phyloP scores from a whole-genome alignment of 352 stramenopile genomes.

The Aphanomyces invadans region DNA sequence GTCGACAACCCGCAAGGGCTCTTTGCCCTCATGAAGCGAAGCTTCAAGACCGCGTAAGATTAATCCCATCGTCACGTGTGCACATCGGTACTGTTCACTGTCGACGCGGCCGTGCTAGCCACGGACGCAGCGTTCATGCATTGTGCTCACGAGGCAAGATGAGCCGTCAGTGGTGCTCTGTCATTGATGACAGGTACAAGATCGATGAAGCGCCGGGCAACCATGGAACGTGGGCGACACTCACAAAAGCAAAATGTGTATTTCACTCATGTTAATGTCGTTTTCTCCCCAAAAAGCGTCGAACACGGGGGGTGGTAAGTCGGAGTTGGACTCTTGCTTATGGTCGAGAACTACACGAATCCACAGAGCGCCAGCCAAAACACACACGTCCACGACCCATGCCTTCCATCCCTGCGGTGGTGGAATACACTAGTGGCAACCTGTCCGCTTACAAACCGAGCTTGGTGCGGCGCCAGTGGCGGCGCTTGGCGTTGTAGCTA shows the following conservation, averaged over 20 bases:
- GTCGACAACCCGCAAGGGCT: conserved; percentile 72
- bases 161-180: too few species aligned
- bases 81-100: not conserved
- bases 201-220: too few species aligned
- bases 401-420: conserved; percentile 1
- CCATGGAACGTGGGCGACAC: too few species aligned
- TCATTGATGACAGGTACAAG: too few species aligned
- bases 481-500: conserved; percentile 99
- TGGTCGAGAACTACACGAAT: not conserved
- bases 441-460: conserved; percentile 95
- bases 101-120: not conserved
- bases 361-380: not conserved
- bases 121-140: too few species aligned
- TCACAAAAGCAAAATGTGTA: conserved; percentile 25
- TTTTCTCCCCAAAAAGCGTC: conserved; percentile 26
- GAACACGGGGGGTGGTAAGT: too few species aligned
- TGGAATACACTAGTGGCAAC: not conserved
- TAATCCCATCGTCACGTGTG: too few species aligned
- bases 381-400: not conserved
- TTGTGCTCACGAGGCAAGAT: too few species aligned
- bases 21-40: conserved; percentile 55
- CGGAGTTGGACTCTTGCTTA: not conserved
- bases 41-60: not conserved
- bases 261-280: conserved; percentile 21
- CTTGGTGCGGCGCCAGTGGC: conserved; percentile 99